Evolutionary conservation across 108 stramenopile species (phyloP).

Genomic region (Licmophora abbreviata): DNA sequence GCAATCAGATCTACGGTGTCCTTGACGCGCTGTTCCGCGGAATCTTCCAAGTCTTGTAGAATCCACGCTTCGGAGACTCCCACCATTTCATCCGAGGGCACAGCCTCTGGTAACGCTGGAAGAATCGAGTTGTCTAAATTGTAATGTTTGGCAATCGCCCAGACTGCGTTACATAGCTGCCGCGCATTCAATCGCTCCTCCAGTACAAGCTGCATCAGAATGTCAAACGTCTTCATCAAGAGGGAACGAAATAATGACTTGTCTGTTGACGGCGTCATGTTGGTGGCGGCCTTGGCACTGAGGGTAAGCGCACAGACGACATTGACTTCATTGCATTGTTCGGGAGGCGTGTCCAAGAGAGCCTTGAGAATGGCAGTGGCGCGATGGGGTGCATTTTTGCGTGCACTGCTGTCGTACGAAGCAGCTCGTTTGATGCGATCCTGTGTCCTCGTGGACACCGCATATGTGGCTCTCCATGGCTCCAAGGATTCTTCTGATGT

Average conservation of each 20-base stretch:
- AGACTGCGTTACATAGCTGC: conserved; percentile 69
- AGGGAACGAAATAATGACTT: conserved; percentile 23
- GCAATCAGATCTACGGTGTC: conserved; percentile 51
- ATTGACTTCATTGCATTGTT: conserved; percentile 65
- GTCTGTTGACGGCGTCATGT: conserved; percentile 3
- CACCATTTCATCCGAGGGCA: conserved; percentile 5
- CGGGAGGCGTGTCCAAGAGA: conserved; percentile 36
- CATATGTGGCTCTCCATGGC: conserved; percentile 51
- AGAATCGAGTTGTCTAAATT: conserved; percentile 31
- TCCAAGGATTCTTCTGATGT: not conserved
- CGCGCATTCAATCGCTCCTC: conserved; percentile 35
- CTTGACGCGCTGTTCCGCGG: conserved; percentile 20
- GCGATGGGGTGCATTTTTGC: conserved; percentile 11
- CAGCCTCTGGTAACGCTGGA: conserved; percentile 6
- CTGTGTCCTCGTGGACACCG: conserved; percentile 43
- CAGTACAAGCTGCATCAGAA: conserved; percentile 28
- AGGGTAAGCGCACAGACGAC: conserved; percentile 70
- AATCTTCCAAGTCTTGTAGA: conserved; percentile 12
- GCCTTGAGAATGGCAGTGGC: conserved; percentile 39
- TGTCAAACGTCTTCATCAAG: conserved; percentile 35
- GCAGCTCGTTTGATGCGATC: conserved; percentile 31
- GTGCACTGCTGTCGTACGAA: conserved; percentile 9
- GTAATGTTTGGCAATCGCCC: conserved; percentile 71
- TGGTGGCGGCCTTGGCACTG: conserved; percentile 48
- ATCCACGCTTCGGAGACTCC: conserved; percentile 19